Conservation (phyloP, 208 protist species). For the Leptomonas seymouri region DNA sequence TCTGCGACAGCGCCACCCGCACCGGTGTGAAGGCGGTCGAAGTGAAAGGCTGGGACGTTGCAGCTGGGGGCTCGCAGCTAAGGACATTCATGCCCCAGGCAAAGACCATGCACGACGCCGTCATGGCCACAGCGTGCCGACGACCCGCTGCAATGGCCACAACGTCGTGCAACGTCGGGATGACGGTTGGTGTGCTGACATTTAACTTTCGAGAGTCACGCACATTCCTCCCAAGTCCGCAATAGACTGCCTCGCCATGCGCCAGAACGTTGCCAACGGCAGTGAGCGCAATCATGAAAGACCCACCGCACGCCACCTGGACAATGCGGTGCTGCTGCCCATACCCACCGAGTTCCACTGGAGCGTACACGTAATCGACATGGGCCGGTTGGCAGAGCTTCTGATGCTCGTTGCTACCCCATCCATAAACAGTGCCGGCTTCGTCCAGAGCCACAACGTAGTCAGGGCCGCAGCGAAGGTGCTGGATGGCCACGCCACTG, state of each 20-base stretch:
- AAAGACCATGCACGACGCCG: slow-evolving; percentile 51
- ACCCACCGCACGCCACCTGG: slow-evolving; percentile 77
- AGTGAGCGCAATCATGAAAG: slow-evolving; percentile 67
- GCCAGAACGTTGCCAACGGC: slow-evolving; percentile 55
- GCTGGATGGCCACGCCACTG: slow-evolving; percentile 20
- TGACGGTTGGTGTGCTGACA: slow-evolving; percentile 24
- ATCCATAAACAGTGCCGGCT: slow-evolving; percentile 51
- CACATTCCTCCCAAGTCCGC: slow-evolving; percentile 35
- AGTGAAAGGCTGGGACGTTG: not conserved
- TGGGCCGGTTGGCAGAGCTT: slow-evolving; percentile 15
- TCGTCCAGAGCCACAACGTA: slow-evolving; percentile 62
- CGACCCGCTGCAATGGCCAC: slow-evolving; percentile 57
- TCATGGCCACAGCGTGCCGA: slow-evolving; percentile 71
- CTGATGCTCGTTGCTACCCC: slow-evolving; percentile 70
- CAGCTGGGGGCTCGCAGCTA: slow-evolving; percentile 18
- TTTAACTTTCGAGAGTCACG: not conserved
- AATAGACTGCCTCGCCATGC: slow-evolving; percentile 66
- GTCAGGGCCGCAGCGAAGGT: slow-evolving; percentile 60
- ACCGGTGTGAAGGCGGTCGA: slow-evolving; percentile 36
- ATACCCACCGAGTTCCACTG: slow-evolving; percentile 44
- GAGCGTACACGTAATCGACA: slow-evolving; percentile 38
- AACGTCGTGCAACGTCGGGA: slow-evolving; percentile 40
- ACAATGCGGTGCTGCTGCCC: slow-evolving; percentile 31
- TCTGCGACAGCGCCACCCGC: slow-evolving; percentile 48
- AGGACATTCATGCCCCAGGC: slow-evolving; percentile 64